phyloP scores from a whole-genome alignment of 2,329 filamentous ascomycete species.

The Cercospora citrullina region DNA sequence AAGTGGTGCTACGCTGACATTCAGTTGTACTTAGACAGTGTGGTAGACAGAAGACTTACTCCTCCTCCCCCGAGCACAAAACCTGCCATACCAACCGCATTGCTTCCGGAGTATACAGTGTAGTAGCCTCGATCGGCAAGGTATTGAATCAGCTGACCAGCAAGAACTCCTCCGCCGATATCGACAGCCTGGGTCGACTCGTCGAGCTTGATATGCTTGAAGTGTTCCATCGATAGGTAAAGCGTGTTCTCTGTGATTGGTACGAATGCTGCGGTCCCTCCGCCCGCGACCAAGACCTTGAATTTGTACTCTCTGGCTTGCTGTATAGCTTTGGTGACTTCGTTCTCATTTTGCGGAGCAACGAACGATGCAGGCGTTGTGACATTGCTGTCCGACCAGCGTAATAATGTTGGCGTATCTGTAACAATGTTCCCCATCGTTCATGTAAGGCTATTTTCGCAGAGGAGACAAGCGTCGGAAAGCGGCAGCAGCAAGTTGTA shows the following conservation, averaged over 20 bases:
- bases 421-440: neutral
- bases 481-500: neutral
- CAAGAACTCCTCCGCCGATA: neutral
- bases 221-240: neutral
- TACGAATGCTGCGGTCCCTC: neutral
- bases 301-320: neutral
- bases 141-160: neutral
- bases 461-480: neutral
- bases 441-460: neutral
- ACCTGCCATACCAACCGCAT: neutral
- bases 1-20: neutral
- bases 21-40: neutral
- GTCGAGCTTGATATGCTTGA: neutral
- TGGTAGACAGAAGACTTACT: neutral
- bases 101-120: neutral
- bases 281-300: neutral
- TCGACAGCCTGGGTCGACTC: neutral
- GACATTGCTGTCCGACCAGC: neutral
- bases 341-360: neutral
- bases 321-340: neutral
- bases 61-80: neutral
- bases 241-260: neutral
- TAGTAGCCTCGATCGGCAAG: neutral
- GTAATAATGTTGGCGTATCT: neutral
- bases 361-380: neutral